Base-by-base conservation (phyloP, 345 rosid genomes). In the Bretschneidera sinensis region DNA sequence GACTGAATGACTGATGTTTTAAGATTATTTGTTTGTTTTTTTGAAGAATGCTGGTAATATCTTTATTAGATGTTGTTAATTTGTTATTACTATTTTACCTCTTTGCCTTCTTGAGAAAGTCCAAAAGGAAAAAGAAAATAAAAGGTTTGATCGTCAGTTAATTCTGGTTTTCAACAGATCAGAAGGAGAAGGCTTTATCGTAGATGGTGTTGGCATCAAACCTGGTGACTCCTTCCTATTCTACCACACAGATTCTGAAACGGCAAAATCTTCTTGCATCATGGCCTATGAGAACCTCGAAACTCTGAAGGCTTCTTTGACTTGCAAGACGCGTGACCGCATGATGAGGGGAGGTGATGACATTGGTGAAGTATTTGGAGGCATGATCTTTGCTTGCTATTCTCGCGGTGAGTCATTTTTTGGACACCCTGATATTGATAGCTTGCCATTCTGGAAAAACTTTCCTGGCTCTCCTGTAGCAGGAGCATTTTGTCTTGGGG, bases 151-250 rank as follows among this genome's bases (percentile, higher is more conserved):
- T 39, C 10, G 45, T 9, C 4, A 39, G 33, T 39, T 39, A n/a
- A n/a, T 11, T 39, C 11, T 39, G 45, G 11, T 39, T 33, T 15
- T 58, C 19, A 34, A 63, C 59, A 71, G 79, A 60, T 63, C 52
- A 24, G 67, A 61, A 0, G 34, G 34, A 1, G 34, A 19, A 5
- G 59, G 18, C 65, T 63, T 78, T 25, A 21, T 35, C 7, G 64
- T 78, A 6, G 53, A 65, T 39, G 77, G 79, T 18, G 23, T 57
- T 6, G 79, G 72, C 53, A 51, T 74, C 50, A 68, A 56, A 47
- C 69, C 70, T 25, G 74, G 79, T 2, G 82, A 78, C 48, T 24
- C 65, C 34, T 71, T 75, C 51, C 45, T 74, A 25, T 62, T 74
- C 58, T 74, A 71, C 66, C 77, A 78, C 25, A 61, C 79, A 1